phyloP scores from a whole-genome alignment of 164 flowering plant genomes.

The Tetracentron sinense region DNA sequence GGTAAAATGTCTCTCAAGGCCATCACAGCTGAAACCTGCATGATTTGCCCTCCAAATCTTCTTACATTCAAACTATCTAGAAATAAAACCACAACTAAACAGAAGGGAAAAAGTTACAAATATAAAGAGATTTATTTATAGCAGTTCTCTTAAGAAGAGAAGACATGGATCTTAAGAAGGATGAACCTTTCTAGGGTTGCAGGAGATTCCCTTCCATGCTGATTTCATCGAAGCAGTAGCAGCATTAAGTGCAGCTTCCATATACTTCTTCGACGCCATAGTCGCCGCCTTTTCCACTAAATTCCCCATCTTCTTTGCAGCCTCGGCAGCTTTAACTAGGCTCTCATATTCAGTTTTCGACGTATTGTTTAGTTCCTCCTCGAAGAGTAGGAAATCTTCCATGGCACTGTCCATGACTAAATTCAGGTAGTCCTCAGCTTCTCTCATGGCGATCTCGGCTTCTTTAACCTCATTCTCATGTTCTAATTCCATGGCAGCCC shows the following conservation, averaged over 20 bases:
- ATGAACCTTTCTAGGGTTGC: slow-evolving; percentile 53
- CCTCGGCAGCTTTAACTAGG: slow-evolving; percentile 39
- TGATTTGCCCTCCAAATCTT: too few relatives aligned
- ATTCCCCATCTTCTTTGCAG: slow-evolving; percentile 48
- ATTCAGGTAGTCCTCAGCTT: slow-evolving; percentile 64
- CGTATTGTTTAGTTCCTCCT: slow-evolving; percentile 47
- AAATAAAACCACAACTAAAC: too few relatives aligned
- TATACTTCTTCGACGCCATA: slow-evolving; percentile 56
- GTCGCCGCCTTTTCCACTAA: slow-evolving; percentile 49
- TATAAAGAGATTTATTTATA: background rate
- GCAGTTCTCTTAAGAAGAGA: background rate
- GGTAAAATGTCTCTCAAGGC: too few relatives aligned
- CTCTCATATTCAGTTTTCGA: slow-evolving; percentile 35
- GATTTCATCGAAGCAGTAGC: slow-evolving; percentile 72
- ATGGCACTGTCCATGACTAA: slow-evolving; percentile 67
- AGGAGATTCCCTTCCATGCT: slow-evolving; percentile 51
- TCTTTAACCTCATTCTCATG: slow-evolving; percentile 35
- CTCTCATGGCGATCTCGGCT: slow-evolving; percentile 43
- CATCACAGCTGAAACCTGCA: too few relatives aligned
- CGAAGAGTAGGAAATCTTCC: slow-evolving; percentile 60
- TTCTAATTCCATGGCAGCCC: slow-evolving; percentile 67
- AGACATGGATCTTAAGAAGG: slow-evolving; percentile 40
- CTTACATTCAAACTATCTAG: too few relatives aligned
- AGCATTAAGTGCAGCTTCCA: slow-evolving; percentile 61
- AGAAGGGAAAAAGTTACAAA: background rate